A percentile compares a stretch with the other conserved stretches of the same genome.
These are phyloP conservation scores for Garcia nutans DNA, from an alignment of 345 rosid genomes.

Conservation along the genomic window DNA sequence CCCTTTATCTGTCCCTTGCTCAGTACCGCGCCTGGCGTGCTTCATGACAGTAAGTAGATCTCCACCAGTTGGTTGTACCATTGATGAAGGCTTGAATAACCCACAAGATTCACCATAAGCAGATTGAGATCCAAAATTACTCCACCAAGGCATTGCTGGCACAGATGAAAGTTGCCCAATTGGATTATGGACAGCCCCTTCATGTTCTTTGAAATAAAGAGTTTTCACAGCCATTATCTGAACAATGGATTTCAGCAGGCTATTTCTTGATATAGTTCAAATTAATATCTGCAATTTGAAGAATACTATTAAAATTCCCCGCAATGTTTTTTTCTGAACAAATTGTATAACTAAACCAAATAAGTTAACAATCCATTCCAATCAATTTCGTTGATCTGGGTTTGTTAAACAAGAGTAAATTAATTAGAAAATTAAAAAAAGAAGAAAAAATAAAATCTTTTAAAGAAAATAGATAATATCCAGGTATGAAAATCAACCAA, in stretches of 20 bases:
- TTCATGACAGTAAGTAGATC: slow-evolving; percentile 36
- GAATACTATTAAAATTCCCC: not conserved
- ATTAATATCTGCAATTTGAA: slow-evolving; percentile 34
- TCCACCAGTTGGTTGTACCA: slow-evolving; percentile 35
- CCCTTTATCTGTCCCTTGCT: slow-evolving; percentile 42
- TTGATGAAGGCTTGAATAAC: slow-evolving; percentile 43
- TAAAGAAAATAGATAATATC: not conserved
- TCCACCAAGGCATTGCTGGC: slow-evolving; percentile 67
- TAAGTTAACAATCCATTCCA: not conserved
- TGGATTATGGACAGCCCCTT: slow-evolving; percentile 48
- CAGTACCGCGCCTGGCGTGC: slow-evolving; percentile 29
- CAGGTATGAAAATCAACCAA: not conserved
- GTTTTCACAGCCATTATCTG: slow-evolving; percentile 76
- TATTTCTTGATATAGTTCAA: slow-evolving; percentile 18
- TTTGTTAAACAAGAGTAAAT: not conserved
- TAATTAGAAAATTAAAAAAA: not conserved
- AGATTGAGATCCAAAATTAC: slow-evolving; percentile 51
- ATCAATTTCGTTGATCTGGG: not conserved
- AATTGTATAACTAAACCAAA: not conserved
- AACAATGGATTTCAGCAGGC: not conserved
- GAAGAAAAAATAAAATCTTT: not conserved
- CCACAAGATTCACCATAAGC: slow-evolving; percentile 45
- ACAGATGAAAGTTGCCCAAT: slow-evolving; percentile 48
- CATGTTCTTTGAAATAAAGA: slow-evolving; percentile 59
- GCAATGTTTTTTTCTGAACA: not conserved